Conservation (phyloP, 331 rosid species). For the Stylosanthes scabra region DNA sequence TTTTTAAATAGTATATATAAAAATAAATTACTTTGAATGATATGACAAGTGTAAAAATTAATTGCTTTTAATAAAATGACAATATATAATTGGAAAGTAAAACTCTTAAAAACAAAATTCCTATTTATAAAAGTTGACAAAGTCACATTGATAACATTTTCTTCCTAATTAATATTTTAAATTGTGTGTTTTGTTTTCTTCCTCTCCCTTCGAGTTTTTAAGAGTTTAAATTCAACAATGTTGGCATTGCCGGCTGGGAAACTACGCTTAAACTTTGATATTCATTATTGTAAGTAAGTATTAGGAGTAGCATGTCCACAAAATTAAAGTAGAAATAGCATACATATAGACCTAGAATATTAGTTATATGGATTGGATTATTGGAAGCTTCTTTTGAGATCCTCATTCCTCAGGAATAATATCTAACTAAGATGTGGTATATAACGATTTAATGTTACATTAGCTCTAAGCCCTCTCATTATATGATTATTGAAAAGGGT, state of each 20-base stretch:
- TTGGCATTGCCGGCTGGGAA: not conserved
- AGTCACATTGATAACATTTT: conserved; percentile 16
- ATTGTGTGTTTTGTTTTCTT: not conserved
- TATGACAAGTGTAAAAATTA: conserved; percentile 3
- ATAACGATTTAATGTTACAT: not conserved
- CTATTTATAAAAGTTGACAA: not conserved
- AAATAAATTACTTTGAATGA: too few relatives aligned
- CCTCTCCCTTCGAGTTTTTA: not conserved
- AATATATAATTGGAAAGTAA: too few relatives aligned
- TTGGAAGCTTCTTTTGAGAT: conserved; percentile 13
- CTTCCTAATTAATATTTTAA: not conserved
- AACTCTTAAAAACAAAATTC: too few relatives aligned
- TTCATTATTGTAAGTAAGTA: too few relatives aligned
- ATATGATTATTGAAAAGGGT: too few relatives aligned
- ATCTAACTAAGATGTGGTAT: too few relatives aligned
- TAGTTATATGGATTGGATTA: too few relatives aligned
- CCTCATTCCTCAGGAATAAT: not conserved
- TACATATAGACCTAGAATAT: too few relatives aligned
- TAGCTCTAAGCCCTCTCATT: too few relatives aligned
- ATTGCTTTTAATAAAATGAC: too few relatives aligned
- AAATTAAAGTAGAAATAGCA: not conserved
- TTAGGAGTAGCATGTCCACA: not conserved
- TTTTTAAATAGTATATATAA: too few relatives aligned
- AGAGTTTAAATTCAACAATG: not conserved
- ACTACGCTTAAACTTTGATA: conserved; percentile 1